phyloP scores from a whole-genome alignment of 2,329 filamentous ascomycete species.

The Aureobasidium lini region DNA sequence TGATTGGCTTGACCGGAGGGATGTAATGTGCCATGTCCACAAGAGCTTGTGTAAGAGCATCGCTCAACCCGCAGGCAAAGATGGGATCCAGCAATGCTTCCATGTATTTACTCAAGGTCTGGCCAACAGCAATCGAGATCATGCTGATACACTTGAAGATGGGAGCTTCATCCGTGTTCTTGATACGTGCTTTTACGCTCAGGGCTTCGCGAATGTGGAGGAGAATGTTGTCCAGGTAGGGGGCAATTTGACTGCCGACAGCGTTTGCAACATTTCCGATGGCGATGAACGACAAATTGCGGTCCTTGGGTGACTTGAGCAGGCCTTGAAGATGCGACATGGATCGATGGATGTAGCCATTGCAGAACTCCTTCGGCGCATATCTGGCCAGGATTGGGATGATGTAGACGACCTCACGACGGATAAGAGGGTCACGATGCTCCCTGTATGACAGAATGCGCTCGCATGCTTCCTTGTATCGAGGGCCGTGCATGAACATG shows the following conservation, averaged over 20 bases:
- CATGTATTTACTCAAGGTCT: constrained; percentile 97
- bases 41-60: constrained; percentile 87
- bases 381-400: constrained; percentile 93
- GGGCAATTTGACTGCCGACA: constrained; percentile 88
- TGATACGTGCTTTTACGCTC: constrained; percentile 65
- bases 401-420: constrained; percentile 80
- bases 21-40: constrained; percentile 99
- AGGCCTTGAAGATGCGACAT: constrained; percentile 95
- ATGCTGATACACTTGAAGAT: constrained; percentile 98
- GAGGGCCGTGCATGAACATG: constrained; percentile 96
- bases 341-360: constrained; percentile 83
- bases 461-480: constrained; percentile 84
- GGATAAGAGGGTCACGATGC: constrained; percentile 78
- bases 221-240: constrained; percentile 89
- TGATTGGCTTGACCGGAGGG: constrained; percentile 82
- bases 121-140: constrained; percentile 87
- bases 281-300: constrained; percentile 88
- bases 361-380: constrained; percentile 81
- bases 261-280: constrained; percentile 96
- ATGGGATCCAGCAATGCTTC: constrained; percentile 91
- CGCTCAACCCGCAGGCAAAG: constrained; percentile 90
- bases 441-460: constrained; percentile 90
- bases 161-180: constrained; percentile 56
- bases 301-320: constrained; percentile 88
- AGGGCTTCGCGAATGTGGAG: constrained; percentile 89